Conservation (phyloP, 257 asterid genomes). For the Solanum pinnatisectum region DNA sequence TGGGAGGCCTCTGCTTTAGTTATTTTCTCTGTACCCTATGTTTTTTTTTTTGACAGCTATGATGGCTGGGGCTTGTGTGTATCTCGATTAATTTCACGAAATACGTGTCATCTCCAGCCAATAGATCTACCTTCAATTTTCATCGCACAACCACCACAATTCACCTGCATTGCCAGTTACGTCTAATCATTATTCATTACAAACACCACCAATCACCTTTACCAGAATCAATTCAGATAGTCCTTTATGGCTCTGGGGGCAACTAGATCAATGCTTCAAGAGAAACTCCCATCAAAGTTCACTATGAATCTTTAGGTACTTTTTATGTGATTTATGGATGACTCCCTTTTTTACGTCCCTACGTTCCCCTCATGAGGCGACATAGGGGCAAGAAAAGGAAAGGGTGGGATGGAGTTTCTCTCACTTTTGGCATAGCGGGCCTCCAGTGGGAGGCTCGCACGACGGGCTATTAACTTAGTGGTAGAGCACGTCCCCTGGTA, state of each 20-base stretch:
- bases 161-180: not conserved
- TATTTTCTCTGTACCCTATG: not conserved
- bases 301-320: too few species aligned
- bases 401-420: too few species aligned
- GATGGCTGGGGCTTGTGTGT: not conserved
- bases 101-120: not conserved
- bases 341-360: too few species aligned
- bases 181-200: too few species aligned
- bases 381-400: too few species aligned
- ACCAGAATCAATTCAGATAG: not conserved
- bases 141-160: not conserved
- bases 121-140: not conserved
- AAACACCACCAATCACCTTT: not conserved
- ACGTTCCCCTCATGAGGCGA: too few species aligned
- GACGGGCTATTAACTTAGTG: too few species aligned
- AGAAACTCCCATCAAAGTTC: too few species aligned
- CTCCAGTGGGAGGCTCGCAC: too few species aligned
- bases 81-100: not conserved
- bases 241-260: not conserved
- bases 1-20: not conserved
- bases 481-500: not conserved
- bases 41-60: not conserved
- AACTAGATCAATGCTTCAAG: too few species aligned
- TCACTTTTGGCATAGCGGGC: too few species aligned
- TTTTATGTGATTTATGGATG: too few species aligned